Evolutionary conservation across 495 filamentous ascomycete species (phyloP), one percentile per base, ranked within the genome.

Genomic region (Annulohypoxylon moriforme): DNA sequence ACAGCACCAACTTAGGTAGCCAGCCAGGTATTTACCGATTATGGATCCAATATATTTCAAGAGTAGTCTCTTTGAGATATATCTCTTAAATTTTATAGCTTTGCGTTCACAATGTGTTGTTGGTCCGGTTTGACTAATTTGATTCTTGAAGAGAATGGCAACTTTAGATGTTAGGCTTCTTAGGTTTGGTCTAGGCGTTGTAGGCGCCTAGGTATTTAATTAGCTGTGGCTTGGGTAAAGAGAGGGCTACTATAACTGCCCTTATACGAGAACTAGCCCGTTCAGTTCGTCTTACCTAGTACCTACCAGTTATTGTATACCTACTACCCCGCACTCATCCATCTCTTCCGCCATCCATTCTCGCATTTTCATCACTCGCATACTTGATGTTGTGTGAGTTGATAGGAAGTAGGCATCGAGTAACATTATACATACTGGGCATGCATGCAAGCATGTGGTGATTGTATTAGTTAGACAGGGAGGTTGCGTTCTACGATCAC

Each of bases 311-410:
- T 52, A 36, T 63, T 16, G 9, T 38, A 8, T 4, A 36, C 8
- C 8, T 40, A 2, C 52, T 50, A 63, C 60, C 60, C 60, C 60
- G 60, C 60, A 63, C 60, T 44, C 13, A 22, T n/a, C 25, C 16
- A 61, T 9, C 34, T 40, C 55, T 58, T 53, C 55, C 55, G 31
- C 55, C 55, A 40, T 38, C 52, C 25, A 16, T 16, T 25, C 27
- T 25, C 49, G 2, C 14, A 53, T 25, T n/a, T n/a, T 11, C 20
- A 9, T 49, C 9, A 47, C 44, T 4, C 11, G 6, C 16, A 47
- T 38, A 38, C 34, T 11, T 42, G 38, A 42, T 14, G 38, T n/a
- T 14, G 38, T 44, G 40, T 44, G 5, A 33, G 52, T 56, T 38
- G 52, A 31, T 55, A 27, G 29, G 31, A 20, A 31, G 20, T 57